These are phyloP conservation scores for Rhododendron griersonianum DNA, from an alignment of 148 eudicot species.

Conservation along the genomic window DNA sequence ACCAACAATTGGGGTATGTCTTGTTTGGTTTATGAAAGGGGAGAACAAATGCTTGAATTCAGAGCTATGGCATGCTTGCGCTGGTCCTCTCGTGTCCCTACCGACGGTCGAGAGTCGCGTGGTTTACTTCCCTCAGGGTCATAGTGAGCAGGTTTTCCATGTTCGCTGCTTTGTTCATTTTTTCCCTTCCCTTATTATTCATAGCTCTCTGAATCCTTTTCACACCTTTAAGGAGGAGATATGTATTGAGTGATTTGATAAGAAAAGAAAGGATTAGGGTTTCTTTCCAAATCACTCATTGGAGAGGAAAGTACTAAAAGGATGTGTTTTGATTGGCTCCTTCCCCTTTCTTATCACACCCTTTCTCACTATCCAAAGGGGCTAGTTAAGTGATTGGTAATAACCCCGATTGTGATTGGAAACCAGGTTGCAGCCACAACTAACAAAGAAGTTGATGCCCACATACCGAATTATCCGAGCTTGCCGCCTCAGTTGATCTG, in stretches of 20 bases:
- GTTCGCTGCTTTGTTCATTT: not conserved
- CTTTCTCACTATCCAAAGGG: not conserved
- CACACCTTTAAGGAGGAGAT: not conserved
- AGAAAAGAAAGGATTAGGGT: not conserved
- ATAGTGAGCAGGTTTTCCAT: conserved; percentile 81
- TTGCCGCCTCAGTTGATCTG: conserved; percentile 87
- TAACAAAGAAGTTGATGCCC: conserved; percentile 78
- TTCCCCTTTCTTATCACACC: not conserved
- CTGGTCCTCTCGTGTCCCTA: conserved; percentile 86
- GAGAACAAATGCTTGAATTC: conserved; percentile 87
- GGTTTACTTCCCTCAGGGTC: conserved; percentile 98
- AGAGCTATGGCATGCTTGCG: conserved; percentile 98
- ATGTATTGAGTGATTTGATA: not conserved
- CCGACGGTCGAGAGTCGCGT: conserved; percentile 78
- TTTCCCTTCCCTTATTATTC: not conserved
- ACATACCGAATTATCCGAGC: conserved; percentile 88
- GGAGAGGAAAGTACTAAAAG: not conserved
- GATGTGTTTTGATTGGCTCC: not conserved
- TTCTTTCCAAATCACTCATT: too few species aligned
- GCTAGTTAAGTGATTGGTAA: not conserved
- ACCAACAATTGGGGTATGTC: not conserved
- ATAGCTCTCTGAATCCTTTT: not conserved
- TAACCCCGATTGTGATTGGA: conserved; percentile 17
- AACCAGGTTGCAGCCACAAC: conserved; percentile 92
- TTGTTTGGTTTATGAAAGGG: conserved; percentile 36